A percentile compares a stretch with the other conserved stretches of the same genome.
These are phyloP conservation scores for Phytophthora pini DNA, from an alignment of 352 stramenopile genomes.

Conservation along the genomic window DNA sequence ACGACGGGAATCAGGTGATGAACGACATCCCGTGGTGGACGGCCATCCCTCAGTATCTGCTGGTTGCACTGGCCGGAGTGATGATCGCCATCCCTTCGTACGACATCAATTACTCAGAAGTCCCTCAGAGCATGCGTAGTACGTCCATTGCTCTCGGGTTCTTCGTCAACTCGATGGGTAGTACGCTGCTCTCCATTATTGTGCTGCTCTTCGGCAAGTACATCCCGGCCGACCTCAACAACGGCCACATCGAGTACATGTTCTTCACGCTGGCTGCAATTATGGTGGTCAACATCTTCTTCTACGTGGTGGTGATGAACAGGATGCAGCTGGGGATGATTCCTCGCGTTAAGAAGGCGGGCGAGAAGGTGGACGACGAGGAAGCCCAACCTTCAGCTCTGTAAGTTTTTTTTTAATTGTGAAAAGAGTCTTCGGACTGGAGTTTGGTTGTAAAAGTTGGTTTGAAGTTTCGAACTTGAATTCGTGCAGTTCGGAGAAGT, in stretches of 20 bases:
- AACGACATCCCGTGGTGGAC: slow-evolving; percentile 33
- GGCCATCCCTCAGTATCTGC: slow-evolving; percentile 52
- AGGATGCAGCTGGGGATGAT: slow-evolving; percentile 41
- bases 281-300: slow-evolving; percentile 47
- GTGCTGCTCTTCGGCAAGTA: slow-evolving; percentile 69
- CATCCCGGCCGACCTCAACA: slow-evolving; percentile 41
- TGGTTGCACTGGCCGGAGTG: slow-evolving; percentile 43
- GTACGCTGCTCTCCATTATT: slow-evolving; percentile 58
- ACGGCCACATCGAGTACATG: slow-evolving; percentile 48
- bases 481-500: slow-evolving; percentile 11
- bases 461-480: slow-evolving; percentile 2
- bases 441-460: slow-evolving; percentile 1
- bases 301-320: slow-evolving; percentile 40
- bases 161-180: slow-evolving; percentile 63
- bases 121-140: slow-evolving; percentile 40
- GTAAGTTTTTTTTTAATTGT: slow-evolving; percentile 9
- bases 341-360: slow-evolving; percentile 12
- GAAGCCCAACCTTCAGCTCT: slow-evolving; percentile 9
- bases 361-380: slow-evolving; percentile 6
- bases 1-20: slow-evolving; percentile 32
- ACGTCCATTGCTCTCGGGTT: slow-evolving; percentile 48
- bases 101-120: slow-evolving; percentile 53
- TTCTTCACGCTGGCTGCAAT: slow-evolving; percentile 43
- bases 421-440: neutral
- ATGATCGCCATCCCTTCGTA: slow-evolving; percentile 53